These are phyloP conservation scores for Fusarium continuum DNA, from an alignment of 2,329 filamentous ascomycete genomes.

Conservation along the genomic window DNA sequence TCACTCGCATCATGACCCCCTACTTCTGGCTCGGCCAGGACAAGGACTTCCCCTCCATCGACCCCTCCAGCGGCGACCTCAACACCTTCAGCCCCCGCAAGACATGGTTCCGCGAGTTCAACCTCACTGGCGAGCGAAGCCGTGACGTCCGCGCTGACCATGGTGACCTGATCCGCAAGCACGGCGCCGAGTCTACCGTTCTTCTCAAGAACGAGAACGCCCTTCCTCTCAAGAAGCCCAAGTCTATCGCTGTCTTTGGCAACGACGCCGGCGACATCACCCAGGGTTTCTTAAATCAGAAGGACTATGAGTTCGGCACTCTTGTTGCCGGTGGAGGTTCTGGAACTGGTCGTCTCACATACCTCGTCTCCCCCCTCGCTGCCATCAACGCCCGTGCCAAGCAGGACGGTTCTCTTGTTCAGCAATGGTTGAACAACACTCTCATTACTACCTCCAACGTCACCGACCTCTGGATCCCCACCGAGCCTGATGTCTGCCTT, in stretches of 20 bases:
- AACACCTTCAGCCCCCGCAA: constrained; percentile 60
- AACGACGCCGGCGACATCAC: constrained; percentile 62
- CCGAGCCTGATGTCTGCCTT: constrained; percentile 71
- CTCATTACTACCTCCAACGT: constrained; percentile 50
- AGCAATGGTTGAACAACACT: constrained; percentile 60
- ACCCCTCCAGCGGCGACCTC: constrained; percentile 58
- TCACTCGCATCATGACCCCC: constrained; percentile 62
- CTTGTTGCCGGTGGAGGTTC: constrained; percentile 67
- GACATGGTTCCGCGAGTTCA: constrained; percentile 53
- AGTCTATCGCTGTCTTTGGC: constrained; percentile 66
- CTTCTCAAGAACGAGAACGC: constrained; percentile 76
- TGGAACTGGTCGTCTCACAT: constrained; percentile 52
- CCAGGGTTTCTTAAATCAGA: constrained; percentile 71
- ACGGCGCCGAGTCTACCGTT: constrained; percentile 66
- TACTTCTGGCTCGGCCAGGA: constrained; percentile 62
- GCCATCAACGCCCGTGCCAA: constrained; percentile 58
- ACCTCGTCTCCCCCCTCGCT: constrained; percentile 49
- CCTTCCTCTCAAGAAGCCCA: constrained; percentile 67
- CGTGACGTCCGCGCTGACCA: constrained; percentile 63
- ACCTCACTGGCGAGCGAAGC: constrained; percentile 62
- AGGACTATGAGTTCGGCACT: constrained; percentile 68
- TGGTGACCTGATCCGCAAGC: constrained; percentile 64
- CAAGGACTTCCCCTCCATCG: constrained; percentile 54
- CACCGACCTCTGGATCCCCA: constrained; percentile 56
- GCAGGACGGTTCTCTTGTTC: constrained; percentile 56